Evolutionary conservation across 2,329 filamentous ascomycete species (phyloP).

Genomic region (Exophiala sp.): DNA sequence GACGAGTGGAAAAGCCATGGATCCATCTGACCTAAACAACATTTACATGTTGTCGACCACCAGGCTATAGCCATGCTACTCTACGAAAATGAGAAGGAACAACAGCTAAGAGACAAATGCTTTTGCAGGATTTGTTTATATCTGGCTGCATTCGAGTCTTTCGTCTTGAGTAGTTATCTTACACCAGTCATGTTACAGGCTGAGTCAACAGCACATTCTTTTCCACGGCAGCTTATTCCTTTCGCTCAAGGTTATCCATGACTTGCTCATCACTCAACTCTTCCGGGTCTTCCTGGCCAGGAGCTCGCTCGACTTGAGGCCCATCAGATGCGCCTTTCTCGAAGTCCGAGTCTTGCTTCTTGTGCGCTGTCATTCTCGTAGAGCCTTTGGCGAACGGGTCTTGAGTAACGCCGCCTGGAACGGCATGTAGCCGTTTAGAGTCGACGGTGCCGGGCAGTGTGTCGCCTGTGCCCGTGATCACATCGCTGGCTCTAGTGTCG

Average conservation of each 20-base stretch:
- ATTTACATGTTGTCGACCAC: too few relatives aligned
- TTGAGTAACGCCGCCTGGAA: conserved; percentile 29
- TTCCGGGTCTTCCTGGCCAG: conserved; percentile 35
- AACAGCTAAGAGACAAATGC: too few relatives aligned
- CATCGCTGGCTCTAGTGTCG: conserved; percentile 38
- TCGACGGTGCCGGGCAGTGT: conserved; percentile 37
- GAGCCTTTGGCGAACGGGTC: conserved; percentile 38
- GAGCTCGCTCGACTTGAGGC: conserved; percentile 31
- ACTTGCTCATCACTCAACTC: conserved; percentile 28
- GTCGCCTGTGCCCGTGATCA: conserved; percentile 42
- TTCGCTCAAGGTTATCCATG: conserved; percentile 24
- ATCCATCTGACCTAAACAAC: too few relatives aligned
- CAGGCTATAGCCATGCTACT: too few relatives aligned
- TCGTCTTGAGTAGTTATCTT: too few relatives aligned
- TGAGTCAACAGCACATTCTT: too few relatives aligned
- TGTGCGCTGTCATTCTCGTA: conserved; percentile 39
- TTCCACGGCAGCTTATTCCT: conserved; percentile 2
- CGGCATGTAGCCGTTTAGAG: conserved; percentile 38
- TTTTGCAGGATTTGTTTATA: too few relatives aligned
- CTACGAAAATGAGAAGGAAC: too few relatives aligned
- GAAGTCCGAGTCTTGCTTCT: conserved; percentile 36
- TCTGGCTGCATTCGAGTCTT: too few relatives aligned
- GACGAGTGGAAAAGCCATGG: too few relatives aligned
- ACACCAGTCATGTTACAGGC: too few relatives aligned
- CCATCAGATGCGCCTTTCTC: conserved; percentile 39